Evolutionary conservation across 1,139 yeast genomes (phyloP), one percentile per base, ranked within the genome.

Genomic region (Zygosaccharomyces pseudobailii): DNA sequence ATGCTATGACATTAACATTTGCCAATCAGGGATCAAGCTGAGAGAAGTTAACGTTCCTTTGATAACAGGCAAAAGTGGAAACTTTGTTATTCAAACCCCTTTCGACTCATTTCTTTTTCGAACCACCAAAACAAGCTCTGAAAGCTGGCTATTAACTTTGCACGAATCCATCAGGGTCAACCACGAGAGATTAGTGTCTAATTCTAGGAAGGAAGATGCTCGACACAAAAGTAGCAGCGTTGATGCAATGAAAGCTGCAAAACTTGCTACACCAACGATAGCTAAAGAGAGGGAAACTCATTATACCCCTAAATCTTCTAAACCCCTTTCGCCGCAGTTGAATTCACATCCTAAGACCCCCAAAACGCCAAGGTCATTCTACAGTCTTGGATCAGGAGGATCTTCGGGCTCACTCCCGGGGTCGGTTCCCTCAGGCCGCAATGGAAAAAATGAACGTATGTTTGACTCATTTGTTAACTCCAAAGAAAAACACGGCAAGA

Each of bases 381-480:
- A 46, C 19, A 20, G 48, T n/a, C n/a, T 45, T 19, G 25, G 37
- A 13, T 41, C 40, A 22, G 36, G 41, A 43, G 46, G 32, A 22
- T 35, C 48, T 5, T 33, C 36, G 10, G 22, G 36, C 6, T 36
- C 38, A n/a, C 21, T 28, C 4, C 6, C 35, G 20, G 40, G 41
- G 9, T 21, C 46, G 6, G 13, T 25, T 5, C 37, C 25, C 10
- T 38, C 43, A 24, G 25, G 20, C 24, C 25, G 33, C 17, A n/a
- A 22, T 13, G 40, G 38, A 30, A 53, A 57, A 37, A 59, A 56
- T 31, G 62, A 55, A 31, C 54, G 68, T 27, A 56, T 69, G 49
- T 63, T 70, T 43, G 67, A 65, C 34, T 61, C 62, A 7, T 59
- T 67, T 40, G 66, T 69, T 3, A 59, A 48, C 34, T 51, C 62